Conservation (phyloP, 2,329 filamentous ascomycete genomes). For the Coniochaeta hoffmannii region DNA sequence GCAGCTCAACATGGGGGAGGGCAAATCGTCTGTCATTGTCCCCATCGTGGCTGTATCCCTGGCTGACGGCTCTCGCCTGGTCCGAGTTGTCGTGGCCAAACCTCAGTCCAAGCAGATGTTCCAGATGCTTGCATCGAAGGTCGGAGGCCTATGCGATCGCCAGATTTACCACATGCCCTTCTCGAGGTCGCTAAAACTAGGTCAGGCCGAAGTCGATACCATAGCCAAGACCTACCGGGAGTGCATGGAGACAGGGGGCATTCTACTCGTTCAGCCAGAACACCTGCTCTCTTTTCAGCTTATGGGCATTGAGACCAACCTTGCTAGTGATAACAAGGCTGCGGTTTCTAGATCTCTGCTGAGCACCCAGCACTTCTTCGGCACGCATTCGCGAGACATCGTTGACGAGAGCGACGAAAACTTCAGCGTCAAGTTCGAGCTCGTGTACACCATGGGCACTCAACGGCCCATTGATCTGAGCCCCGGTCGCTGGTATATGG, state of each 20-base stretch:
- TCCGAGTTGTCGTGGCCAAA: constrained; percentile 53
- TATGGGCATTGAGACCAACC: constrained; percentile 45
- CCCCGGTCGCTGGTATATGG: constrained; percentile 47
- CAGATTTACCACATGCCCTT: constrained; percentile 52
- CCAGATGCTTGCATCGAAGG: constrained; percentile 43
- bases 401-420: constrained; percentile 61
- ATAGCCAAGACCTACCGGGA: constrained; percentile 33
- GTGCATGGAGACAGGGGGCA: constrained; percentile 42
- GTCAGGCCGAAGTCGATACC: constrained; percentile 14
- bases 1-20: constrained; percentile 67
- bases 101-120: constrained; percentile 54
- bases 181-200: constrained; percentile 38
- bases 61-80: constrained; percentile 41
- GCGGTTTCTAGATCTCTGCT: constrained; percentile 28
- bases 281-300: constrained; percentile 57
- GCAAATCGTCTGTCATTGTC: constrained; percentile 62
- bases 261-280: constrained; percentile 57
- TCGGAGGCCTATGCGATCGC: constrained; percentile 49
- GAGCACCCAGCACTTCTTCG: constrained; percentile 35
- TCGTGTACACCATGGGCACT: constrained; percentile 54
- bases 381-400: constrained; percentile 41
- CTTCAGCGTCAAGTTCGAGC: constrained; percentile 51
- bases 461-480: constrained; percentile 43
- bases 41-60: constrained; percentile 52
- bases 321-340: constrained; percentile 17